These are phyloP conservation scores for Venturia oleaginea DNA, from an alignment of 2,329 filamentous ascomycete species.

Conservation along the genomic window DNA sequence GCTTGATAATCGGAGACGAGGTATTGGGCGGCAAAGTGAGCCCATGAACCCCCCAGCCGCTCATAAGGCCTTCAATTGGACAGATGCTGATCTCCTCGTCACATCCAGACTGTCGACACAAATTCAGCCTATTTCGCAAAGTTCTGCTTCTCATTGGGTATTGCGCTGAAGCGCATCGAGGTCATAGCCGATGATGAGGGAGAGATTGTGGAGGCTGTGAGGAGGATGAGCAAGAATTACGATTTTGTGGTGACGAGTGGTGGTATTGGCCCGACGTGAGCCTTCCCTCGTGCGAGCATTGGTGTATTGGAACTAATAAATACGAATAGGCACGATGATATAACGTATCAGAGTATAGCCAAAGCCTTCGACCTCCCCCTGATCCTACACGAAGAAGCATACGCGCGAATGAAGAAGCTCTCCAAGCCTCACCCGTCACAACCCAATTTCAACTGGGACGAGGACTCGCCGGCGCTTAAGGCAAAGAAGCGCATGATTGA, in stretches of 20 bases:
- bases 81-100: background rate
- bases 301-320: constrained; percentile 18
- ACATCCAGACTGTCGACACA: constrained; percentile 51
- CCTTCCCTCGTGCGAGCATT: constrained; percentile 14
- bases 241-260: constrained; percentile 94
- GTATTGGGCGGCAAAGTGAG: constrained; percentile 86
- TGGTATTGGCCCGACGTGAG: constrained; percentile 89
- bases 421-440: constrained; percentile 65
- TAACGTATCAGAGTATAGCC: constrained; percentile 90
- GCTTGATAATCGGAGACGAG: constrained; percentile 94
- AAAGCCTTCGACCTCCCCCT: constrained; percentile 75
- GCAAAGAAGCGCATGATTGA: constrained; percentile 89
- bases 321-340: constrained; percentile 77
- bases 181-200: constrained; percentile 87
- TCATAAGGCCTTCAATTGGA: constrained; percentile 16
- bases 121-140: constrained; percentile 58
- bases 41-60: background rate
- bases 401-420: constrained; percentile 72
- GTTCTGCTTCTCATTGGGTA: constrained; percentile 56
- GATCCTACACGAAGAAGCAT: constrained; percentile 66
- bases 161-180: constrained; percentile 74
- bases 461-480: constrained; percentile 63
- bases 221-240: constrained; percentile 78
- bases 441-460: constrained; percentile 74
- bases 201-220: constrained; percentile 81